Percentiles rank a stretch among this genome's conserved stretches.
phyloP scores from a whole-genome alignment of 2,329 filamentous ascomycete species.

The Sporothrix protearum region DNA sequence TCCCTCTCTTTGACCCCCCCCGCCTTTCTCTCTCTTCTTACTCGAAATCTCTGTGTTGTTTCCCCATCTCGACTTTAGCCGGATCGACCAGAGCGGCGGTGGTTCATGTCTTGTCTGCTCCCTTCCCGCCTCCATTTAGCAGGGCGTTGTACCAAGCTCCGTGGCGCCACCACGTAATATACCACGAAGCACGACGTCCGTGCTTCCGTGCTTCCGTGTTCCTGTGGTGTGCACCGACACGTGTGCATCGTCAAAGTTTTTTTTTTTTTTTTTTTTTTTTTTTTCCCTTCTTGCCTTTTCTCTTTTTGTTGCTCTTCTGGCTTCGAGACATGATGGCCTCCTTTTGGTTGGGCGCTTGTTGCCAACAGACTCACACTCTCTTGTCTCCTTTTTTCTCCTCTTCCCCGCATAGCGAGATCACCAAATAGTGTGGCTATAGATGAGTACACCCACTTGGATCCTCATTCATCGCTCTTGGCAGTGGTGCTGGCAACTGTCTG shows the following conservation, averaged over 20 bases:
- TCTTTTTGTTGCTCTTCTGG: background rate
- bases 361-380: background rate
- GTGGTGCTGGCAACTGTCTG: background rate
- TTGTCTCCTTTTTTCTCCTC: background rate
- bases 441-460: slow-evolving; percentile 13
- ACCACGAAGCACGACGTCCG: background rate
- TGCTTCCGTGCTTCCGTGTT: background rate
- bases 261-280: background rate
- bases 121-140: background rate
- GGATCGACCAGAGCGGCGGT: background rate
- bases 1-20: background rate
- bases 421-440: background rate
- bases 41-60: background rate
- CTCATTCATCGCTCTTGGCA: background rate
- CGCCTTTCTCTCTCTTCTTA: background rate
- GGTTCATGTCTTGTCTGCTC: background rate
- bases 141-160: background rate
- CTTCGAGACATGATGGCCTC: background rate
- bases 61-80: slow-evolving; percentile 19
- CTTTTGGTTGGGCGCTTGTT: slow-evolving; percentile 13
- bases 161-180: background rate
- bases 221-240: background rate
- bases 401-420: slow-evolving; percentile 16
- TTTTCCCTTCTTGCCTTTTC: no score
- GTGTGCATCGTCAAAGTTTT: background rate